Percentiles rank a stretch among this genome's conserved stretches.
These are phyloP conservation scores for Colletotrichum salicis DNA, from an alignment of 2,329 filamentous ascomycete species.

Conservation along the genomic window DNA sequence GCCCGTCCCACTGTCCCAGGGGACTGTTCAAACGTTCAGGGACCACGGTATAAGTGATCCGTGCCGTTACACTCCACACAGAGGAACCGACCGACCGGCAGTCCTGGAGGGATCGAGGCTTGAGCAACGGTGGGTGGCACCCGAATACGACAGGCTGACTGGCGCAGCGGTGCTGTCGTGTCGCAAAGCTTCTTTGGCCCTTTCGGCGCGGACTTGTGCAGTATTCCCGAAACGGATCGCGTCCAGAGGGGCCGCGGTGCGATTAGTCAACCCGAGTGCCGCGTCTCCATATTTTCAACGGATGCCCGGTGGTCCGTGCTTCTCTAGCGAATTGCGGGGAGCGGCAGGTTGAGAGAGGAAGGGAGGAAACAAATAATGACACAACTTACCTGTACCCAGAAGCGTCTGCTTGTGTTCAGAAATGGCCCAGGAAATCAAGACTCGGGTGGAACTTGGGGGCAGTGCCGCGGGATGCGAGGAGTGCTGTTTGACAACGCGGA, in stretches of 20 bases:
- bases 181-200: not conserved
- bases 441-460: too few relatives aligned
- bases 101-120: too few relatives aligned
- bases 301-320: not conserved
- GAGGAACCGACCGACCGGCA: not conserved
- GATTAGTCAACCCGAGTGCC: not conserved
- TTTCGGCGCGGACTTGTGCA: not conserved
- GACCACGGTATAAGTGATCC: not conserved
- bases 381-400: too few relatives aligned
- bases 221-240: conserved; percentile 15
- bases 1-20: not conserved
- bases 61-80: not conserved
- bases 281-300: too few relatives aligned
- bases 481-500: too few relatives aligned
- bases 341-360: not conserved
- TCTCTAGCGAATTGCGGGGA: conserved; percentile 1
- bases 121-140: not conserved
- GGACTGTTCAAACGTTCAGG: not conserved
- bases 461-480: too few relatives aligned
- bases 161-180: not conserved
- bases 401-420: too few relatives aligned
- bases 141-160: not conserved
- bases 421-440: too few relatives aligned
- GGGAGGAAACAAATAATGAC: too few relatives aligned
- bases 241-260: not conserved